A percentile compares a stretch with the other conserved stretches of the same genome.
Evolutionary conservation across 208 protist genomes (phyloP).

Genomic region (Zelonia costaricensis): DNA sequence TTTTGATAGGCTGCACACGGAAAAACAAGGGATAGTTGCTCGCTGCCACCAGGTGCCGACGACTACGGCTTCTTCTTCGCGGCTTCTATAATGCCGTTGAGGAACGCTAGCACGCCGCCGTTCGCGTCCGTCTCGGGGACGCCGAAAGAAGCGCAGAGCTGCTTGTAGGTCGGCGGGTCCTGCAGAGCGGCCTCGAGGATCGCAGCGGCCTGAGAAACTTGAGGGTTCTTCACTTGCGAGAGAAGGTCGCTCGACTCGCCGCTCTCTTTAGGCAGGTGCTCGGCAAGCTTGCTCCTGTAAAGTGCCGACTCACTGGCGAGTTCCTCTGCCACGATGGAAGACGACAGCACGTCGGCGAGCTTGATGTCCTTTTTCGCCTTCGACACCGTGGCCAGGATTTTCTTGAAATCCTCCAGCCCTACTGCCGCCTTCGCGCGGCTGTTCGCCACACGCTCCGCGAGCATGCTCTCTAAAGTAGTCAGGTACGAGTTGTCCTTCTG

Average conservation of each 20-base stretch:
- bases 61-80: slow-evolving; percentile 12
- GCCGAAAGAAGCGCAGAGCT: slow-evolving; percentile 49
- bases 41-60: no score
- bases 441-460: slow-evolving; percentile 19
- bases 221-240: slow-evolving; percentile 66
- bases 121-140: slow-evolving; percentile 38
- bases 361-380: slow-evolving; percentile 22
- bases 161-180: slow-evolving; percentile 54
- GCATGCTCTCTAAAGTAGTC: slow-evolving; percentile 39
- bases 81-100: slow-evolving; percentile 47
- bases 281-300: slow-evolving; percentile 49
- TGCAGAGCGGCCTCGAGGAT: slow-evolving; percentile 44
- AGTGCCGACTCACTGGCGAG: slow-evolving; percentile 57
- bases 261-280: slow-evolving; percentile 39
- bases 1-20: no score
- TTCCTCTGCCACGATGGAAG: slow-evolving; percentile 47
- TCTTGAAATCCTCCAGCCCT: slow-evolving; percentile 56
- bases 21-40: no score
- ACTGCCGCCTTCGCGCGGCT: slow-evolving; percentile 16
- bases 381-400: slow-evolving; percentile 55
- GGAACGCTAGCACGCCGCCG: slow-evolving; percentile 46
- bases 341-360: slow-evolving; percentile 51
- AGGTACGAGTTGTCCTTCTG: slow-evolving; percentile 61
- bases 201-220: slow-evolving; percentile 45
- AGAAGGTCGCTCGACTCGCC: slow-evolving; percentile 44